Evolutionary conservation across 352 stramenopile genomes (phyloP).

Genomic region (Pythium aphanidermatum): DNA sequence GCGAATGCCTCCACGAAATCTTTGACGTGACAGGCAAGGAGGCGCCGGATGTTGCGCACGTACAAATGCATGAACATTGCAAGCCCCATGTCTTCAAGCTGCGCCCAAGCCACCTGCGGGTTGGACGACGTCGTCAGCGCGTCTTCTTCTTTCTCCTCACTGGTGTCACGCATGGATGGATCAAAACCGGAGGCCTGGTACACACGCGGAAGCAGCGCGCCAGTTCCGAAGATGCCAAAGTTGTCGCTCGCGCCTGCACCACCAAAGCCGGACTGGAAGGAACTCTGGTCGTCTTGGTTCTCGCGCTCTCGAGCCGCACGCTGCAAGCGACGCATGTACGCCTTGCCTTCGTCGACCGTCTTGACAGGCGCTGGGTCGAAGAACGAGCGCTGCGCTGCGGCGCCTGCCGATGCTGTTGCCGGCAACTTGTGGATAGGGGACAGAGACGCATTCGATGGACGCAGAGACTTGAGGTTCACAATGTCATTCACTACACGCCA

Average conservation of each 20-base stretch:
- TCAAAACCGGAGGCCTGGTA: conserved; percentile 84
- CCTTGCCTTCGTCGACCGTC: conserved; percentile 69
- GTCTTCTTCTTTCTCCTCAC: conserved; percentile 62
- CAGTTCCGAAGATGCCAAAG: conserved; percentile 64
- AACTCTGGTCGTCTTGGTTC: conserved; percentile 48
- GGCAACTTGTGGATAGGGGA: conserved; percentile 37
- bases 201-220: conserved; percentile 61
- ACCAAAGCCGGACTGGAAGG: conserved; percentile 32
- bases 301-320: conserved; percentile 37
- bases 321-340: conserved; percentile 61
- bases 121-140: conserved; percentile 67
- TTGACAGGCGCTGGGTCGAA: conserved; percentile 58
- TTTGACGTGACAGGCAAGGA: conserved; percentile 81
- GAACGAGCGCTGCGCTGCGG: conserved; percentile 43
- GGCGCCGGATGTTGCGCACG: conserved; percentile 70
- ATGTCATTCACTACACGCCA: conserved; percentile 58
- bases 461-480: conserved; percentile 50
- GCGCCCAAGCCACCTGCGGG: conserved; percentile 65
- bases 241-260: conserved; percentile 32
- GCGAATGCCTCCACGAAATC: conserved; percentile 78
- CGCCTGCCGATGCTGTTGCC: background rate
- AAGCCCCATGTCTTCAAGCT: conserved; percentile 69
- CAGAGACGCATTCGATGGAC: conserved; percentile 18
- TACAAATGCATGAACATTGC: conserved; percentile 87
- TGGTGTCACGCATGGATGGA: conserved; percentile 50